Evolutionary conservation across 768 basidiomycete species (phyloP).

Genomic region (Suillus subaureus): DNA sequence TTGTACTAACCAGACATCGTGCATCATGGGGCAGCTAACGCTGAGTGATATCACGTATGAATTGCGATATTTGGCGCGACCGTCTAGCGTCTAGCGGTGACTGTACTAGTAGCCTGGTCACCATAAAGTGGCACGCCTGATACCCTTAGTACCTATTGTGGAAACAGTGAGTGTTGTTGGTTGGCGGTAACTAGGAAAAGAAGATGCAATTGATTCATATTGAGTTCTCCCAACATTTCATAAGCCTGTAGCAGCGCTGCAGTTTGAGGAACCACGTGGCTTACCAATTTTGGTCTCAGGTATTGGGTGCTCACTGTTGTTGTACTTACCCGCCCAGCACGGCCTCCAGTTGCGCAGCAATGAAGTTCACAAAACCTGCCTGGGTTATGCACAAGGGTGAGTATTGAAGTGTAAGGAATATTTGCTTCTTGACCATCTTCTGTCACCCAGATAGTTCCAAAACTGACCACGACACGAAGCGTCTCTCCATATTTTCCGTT

Average conservation of each 20-base stretch:
- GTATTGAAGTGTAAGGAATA: not conserved
- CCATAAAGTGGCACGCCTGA: too few species aligned
- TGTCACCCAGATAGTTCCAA: slow-evolving; percentile 45
- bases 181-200: too few species aligned
- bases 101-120: not conserved
- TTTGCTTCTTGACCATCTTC: not conserved
- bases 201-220: too few species aligned
- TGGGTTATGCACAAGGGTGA: slow-evolving; percentile 83
- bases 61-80: not conserved
- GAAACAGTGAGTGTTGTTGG: too few species aligned
- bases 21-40: not conserved
- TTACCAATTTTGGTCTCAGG: not conserved
- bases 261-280: slow-evolving; percentile 4
- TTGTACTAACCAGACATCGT: not conserved
- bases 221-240: too few species aligned
- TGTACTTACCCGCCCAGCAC: not conserved
- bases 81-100: not conserved
- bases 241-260: too few species aligned
- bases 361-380: slow-evolving; percentile 88
- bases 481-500: slow-evolving; percentile 86
- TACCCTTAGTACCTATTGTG: too few species aligned
- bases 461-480: slow-evolving; percentile 60
- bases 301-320: not conserved
- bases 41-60: not conserved
- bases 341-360: slow-evolving; percentile 28